Conservation (phyloP, 2,329 filamentous ascomycete genomes). For the Fusarium ramigenum region DNA sequence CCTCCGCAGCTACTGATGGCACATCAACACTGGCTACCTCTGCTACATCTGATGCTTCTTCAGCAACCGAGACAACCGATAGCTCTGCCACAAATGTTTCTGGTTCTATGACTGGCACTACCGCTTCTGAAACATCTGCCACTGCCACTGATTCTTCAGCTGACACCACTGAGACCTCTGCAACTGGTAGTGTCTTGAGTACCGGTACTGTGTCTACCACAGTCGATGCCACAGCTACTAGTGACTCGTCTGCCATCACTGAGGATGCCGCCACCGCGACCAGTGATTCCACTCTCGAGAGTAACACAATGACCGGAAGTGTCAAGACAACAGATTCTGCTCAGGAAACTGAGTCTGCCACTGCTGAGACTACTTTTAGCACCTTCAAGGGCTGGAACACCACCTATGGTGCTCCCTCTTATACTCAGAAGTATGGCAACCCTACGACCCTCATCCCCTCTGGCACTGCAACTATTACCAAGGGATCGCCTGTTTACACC, state of each 20-base stretch:
- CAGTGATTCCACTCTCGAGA: background rate
- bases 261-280: background rate
- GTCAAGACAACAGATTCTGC: background rate
- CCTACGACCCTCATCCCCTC: constrained; percentile 2
- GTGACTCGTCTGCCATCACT: background rate
- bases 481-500: constrained; percentile 20
- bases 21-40: constrained; percentile 19
- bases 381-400: constrained; percentile 33
- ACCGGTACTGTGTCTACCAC: background rate
- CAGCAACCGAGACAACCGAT: constrained; percentile 21
- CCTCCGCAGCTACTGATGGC: constrained; percentile 17
- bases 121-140: background rate
- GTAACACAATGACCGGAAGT: background rate
- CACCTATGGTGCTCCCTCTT: constrained; percentile 8
- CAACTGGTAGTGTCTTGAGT: background rate
- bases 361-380: constrained; percentile 16
- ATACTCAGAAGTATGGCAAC: constrained; percentile 14
- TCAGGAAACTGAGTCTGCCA: background rate
- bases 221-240: background rate
- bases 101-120: constrained; percentile 3
- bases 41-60: background rate
- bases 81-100: constrained; percentile 28
- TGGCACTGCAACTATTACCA: background rate
- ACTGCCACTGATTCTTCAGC: background rate
- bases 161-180: background rate